These are phyloP conservation scores for Globisporangium orthogonon DNA, from an alignment of 352 stramenopile genomes.

Conservation along the genomic window DNA sequence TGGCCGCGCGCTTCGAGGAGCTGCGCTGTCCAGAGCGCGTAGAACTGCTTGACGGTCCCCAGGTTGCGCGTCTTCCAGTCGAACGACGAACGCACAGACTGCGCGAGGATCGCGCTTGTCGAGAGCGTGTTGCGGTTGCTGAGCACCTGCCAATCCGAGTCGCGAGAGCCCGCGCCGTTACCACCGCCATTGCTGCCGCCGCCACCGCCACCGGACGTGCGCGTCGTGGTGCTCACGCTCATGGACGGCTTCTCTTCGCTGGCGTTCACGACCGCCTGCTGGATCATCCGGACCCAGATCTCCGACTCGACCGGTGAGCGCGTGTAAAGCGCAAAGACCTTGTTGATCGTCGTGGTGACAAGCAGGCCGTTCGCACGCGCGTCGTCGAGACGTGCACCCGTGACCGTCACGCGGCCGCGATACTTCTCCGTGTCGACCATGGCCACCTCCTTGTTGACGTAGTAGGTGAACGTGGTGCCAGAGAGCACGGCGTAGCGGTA, in stretches of 20 bases:
- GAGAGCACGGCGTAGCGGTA: constrained; percentile 81
- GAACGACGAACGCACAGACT: constrained; percentile 67
- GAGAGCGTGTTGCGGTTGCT: constrained; percentile 19
- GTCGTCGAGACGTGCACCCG: constrained; percentile 57
- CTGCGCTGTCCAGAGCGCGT: constrained; percentile 70
- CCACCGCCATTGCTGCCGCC: background rate
- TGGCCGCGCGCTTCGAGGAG: constrained; percentile 50
- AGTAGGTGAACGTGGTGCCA: constrained; percentile 77
- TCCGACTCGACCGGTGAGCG: constrained; percentile 74
- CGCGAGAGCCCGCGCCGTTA: constrained; percentile 11
- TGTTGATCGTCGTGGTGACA: constrained; percentile 86
- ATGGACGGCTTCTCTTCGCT: constrained; percentile 39
- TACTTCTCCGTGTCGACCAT: constrained; percentile 80
- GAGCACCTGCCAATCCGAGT: constrained; percentile 42
- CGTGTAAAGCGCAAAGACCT: constrained; percentile 82
- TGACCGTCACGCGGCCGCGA: constrained; percentile 74
- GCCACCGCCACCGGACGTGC: constrained; percentile 13
- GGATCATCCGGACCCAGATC: constrained; percentile 82
- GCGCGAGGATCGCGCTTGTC: constrained; percentile 23
- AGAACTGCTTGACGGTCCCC: constrained; percentile 80
- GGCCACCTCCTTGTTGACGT: constrained; percentile 74
- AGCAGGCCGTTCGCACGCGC: constrained; percentile 65
- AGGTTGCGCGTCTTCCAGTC: constrained; percentile 85
- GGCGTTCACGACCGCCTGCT: constrained; percentile 61
- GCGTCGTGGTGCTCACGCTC: constrained; percentile 43